These are phyloP conservation scores for Coniferiporia sulphurascens DNA, from an alignment of 1,284 basidiomycete species.

Conservation along the genomic window DNA sequence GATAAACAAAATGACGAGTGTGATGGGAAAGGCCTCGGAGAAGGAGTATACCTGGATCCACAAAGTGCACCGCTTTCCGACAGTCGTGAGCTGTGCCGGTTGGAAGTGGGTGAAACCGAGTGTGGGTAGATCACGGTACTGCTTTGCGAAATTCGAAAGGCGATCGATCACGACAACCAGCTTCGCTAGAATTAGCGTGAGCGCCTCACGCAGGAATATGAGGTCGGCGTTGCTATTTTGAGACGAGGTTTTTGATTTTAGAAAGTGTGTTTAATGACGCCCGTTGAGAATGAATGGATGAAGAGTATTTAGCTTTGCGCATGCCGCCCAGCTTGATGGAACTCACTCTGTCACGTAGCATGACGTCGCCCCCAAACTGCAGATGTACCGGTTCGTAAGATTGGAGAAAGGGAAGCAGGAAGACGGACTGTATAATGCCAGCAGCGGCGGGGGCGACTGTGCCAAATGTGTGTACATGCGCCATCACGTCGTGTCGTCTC, in stretches of 20 bases:
- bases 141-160: slow-evolving; percentile 71
- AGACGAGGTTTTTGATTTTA: background rate
- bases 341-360: slow-evolving; percentile 97
- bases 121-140: slow-evolving; percentile 78
- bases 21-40: background rate
- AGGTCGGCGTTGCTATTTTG: slow-evolving; percentile 85
- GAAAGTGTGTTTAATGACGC: background rate
- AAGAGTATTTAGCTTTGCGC: background rate
- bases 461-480: slow-evolving; percentile 97
- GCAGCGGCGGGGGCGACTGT: slow-evolving; percentile 92
- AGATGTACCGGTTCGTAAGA: slow-evolving; percentile 5
- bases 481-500: slow-evolving; percentile 98
- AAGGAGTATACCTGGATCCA: slow-evolving; percentile 78
- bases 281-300: background rate
- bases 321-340: background rate
- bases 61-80: slow-evolving; percentile 97
- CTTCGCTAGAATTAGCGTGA: slow-evolving; percentile 83
- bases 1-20: background rate
- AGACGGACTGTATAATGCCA: slow-evolving; percentile 91
- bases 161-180: slow-evolving; percentile 89
- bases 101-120: slow-evolving; percentile 99
- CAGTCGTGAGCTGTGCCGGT: slow-evolving; percentile 96
- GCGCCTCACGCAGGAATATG: slow-evolving; percentile 89
- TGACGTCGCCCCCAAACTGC: slow-evolving; percentile 90
- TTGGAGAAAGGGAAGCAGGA: background rate